Evolutionary conservation across 768 basidiomycete species (phyloP), one percentile per base, ranked within the genome.

Genomic region (Kwoniella pini): DNA sequence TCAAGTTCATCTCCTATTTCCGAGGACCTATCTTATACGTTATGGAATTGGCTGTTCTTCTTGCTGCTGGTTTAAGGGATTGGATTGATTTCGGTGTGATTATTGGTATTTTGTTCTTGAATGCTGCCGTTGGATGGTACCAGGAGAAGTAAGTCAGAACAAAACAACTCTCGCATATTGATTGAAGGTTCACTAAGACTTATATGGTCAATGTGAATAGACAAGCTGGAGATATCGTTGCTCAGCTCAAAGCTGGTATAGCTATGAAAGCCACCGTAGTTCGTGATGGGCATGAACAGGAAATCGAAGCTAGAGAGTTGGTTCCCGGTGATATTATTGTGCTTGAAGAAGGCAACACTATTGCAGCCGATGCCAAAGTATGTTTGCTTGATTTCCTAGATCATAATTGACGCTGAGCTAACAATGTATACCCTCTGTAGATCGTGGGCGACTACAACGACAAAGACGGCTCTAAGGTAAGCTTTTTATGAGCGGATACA

Each of bases 61-160:
- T 83, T 19, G 72, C 82, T 26, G 82, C 80, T 24, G 82, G 82
- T 64, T 74, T 83, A 11, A 74, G 74, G 49, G 81, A 82, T 65
- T 83, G 82, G 82, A 80, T 82, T 52, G 81, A 82, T 60, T 81
- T 83, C 57, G 82, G 82, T 62, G 82, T 83, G 46, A 83, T 82
- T 57, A 81, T 82, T 48, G 67, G 80, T 66, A 42, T 33, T 30
- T 4, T 53, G 28, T 48, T 70, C 30, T 59, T 74, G 58, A 83
- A 83, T 72, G 82, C 82, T 30, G 70, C 78, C 38, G 81, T 82
- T 42, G 80, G 80, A 0, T 82, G 82, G 82, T 82, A 81, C 52
- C 82, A 82, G 66, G 82, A 82, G 66, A 82, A 82, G 70, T 73
- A 54, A 60, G 70, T 52, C 15, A 22, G 11, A 45, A 45, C n/a